Base-by-base conservation (phyloP, 192 early-diverging fungal genomes). In the Cladochytrium replicatum region DNA sequence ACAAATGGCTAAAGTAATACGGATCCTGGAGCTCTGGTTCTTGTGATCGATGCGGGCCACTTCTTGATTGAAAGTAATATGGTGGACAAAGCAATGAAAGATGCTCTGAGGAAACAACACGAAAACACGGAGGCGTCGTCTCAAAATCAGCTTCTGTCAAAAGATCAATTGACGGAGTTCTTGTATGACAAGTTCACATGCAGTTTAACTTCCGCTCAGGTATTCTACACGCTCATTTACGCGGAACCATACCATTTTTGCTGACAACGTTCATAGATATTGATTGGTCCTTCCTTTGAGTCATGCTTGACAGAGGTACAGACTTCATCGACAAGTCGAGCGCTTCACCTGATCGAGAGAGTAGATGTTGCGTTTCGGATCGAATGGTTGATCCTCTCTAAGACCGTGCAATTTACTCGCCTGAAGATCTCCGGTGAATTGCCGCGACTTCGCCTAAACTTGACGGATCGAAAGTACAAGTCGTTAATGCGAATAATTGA, bases 401-500 rank as follows among this genome's bases (percentile, higher is more conserved):
- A 87, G 51, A 70, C 85, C 2, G 55, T 76, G 0, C 77, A 88
- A 23, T 63, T 90, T 48, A 70, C 91, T 39, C 74, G 75, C 46
- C 79, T 89, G 45, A 72, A 76, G 41, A 63, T 98, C 4, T 75
- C 81, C 32, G 92, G 87, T 24, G 75, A 83, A 6, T 60, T 98
- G 49, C 89, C 92, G 0, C 59, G 86, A 15, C 54, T 98, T 28
- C 81, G 89, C 43, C 60, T 94, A 21, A 94, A 89, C 59, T 80
- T 98, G 26, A 94, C 92, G 0, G 91, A 98, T 61, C 70, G 80
- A 43, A 98, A 98, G 60, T 93, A 95, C 74, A 82, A 84, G 51
- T 78, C 80, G 0, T 68, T 95, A 4, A 95, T 93, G 89, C 66
- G 58, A 13, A 80, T 86, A 48, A 72, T 85, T 17, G 84, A 87